Percentiles rank a stretch among this genome's conserved stretches.
These are phyloP conservation scores for Coniferiporia weirii DNA, from an alignment of 1,284 basidiomycete species.

Conservation along the genomic window DNA sequence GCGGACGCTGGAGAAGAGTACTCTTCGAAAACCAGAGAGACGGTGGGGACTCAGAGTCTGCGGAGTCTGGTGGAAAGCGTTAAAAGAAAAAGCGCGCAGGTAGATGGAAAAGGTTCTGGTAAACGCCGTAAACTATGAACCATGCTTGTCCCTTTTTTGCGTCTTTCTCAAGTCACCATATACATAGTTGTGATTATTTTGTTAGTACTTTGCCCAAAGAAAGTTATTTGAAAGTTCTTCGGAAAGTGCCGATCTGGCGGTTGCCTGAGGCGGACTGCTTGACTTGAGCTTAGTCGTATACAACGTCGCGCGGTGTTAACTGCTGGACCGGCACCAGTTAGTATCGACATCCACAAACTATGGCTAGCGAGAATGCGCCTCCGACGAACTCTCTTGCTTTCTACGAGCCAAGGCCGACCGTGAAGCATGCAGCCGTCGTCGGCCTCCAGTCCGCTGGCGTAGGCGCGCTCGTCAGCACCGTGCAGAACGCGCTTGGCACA, in stretches of 20 bases:
- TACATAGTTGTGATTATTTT: neutral
- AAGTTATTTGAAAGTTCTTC: neutral
- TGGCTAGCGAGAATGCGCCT: conserved; percentile 2
- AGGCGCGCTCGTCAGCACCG: conserved; percentile 72
- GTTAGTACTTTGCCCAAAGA: no score
- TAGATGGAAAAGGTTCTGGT: conserved; percentile 33
- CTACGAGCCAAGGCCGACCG: conserved; percentile 55
- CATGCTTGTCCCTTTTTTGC: neutral
- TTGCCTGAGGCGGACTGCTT: neutral
- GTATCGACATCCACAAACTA: neutral
- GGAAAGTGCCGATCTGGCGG: conserved; percentile 2
- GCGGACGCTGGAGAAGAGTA: conserved; percentile 16
- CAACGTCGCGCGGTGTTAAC: neutral
- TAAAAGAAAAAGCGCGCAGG: conserved; percentile 63
- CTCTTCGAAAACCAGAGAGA: conserved; percentile 14
- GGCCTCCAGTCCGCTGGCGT: conserved; percentile 69
- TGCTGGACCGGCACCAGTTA: neutral
- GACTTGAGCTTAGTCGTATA: no score
- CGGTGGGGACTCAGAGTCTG: conserved; percentile 35
- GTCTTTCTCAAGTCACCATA: neutral
- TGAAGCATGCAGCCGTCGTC: conserved; percentile 55
- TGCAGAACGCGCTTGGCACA: conserved; percentile 80
- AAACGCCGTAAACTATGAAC: conserved; percentile 44
- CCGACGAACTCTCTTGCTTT: conserved; percentile 1
- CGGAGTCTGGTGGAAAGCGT: conserved; percentile 76